These are phyloP conservation scores for Gamsiella multidivaricata DNA, from an alignment of 192 early-diverging fungal species.

Conservation along the genomic window DNA sequence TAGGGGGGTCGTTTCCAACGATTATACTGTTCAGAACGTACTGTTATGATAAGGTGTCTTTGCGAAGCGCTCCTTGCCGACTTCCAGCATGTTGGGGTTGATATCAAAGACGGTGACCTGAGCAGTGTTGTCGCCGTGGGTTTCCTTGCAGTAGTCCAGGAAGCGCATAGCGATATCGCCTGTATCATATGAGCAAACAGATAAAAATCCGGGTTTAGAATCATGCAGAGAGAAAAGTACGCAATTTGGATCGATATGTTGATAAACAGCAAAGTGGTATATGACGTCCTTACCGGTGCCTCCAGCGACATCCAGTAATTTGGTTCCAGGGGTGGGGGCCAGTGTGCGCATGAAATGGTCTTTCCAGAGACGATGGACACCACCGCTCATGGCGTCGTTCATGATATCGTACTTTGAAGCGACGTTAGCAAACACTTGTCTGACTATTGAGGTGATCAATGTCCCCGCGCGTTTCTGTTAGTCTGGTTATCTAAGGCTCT, in stretches of 20 bases:
- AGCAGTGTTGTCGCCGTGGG: conserved; percentile 70
- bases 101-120: conserved; percentile 94
- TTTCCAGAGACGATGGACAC: conserved; percentile 97
- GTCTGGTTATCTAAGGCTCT: too few species aligned
- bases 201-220: not conserved
- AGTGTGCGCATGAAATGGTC: conserved; percentile 89
- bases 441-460: conserved; percentile 66
- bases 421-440: conserved; percentile 92
- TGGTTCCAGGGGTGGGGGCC: conserved; percentile 83
- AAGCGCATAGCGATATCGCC: conserved; percentile 97
- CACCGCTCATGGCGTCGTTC: conserved; percentile 97
- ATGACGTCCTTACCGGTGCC: conserved; percentile 93
- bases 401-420: conserved; percentile 97
- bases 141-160: conserved; percentile 81
- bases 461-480: too few species aligned
- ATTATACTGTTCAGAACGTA: conserved; percentile 25
- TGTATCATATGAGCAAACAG: conserved; percentile 23
- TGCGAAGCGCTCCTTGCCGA: conserved; percentile 81
- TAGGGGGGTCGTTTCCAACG: too few species aligned
- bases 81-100: conserved; percentile 95
- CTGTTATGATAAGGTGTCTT: conserved; percentile 61
- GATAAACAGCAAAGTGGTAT: not conserved
- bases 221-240: not conserved
- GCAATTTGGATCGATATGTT: not conserved
- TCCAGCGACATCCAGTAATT: conserved; percentile 95